Evolutionary conservation across 1,139 yeast species (phyloP).

Genomic region (Pichia sp.): DNA sequence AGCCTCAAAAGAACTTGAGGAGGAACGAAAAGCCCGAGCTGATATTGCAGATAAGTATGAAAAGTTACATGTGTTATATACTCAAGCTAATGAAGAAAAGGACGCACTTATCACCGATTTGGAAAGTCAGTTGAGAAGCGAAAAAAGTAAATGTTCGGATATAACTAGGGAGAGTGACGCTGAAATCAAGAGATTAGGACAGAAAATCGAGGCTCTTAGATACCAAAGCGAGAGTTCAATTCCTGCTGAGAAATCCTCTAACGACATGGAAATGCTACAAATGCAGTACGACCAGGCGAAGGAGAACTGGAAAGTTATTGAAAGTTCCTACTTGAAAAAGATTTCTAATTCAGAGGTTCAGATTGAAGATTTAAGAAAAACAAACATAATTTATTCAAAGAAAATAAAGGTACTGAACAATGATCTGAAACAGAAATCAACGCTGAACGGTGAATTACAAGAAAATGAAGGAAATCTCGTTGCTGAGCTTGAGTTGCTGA

Average conservation of each 20-base stretch:
- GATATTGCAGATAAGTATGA: constrained; percentile 37
- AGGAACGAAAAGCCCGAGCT: constrained; percentile 35
- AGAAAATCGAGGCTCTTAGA: constrained; percentile 43
- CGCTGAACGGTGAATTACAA: constrained; percentile 24
- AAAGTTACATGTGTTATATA: constrained; percentile 41
- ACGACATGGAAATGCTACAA: constrained; percentile 47
- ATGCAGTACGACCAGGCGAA: constrained; percentile 60
- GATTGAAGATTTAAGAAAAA: constrained; percentile 29
- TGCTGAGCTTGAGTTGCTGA: constrained; percentile 12
- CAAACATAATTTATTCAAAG: constrained; percentile 29
- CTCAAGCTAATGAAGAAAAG: constrained; percentile 39
- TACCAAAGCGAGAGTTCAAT: constrained; percentile 27
- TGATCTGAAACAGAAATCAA: constrained; percentile 28
- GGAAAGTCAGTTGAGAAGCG: constrained; percentile 31
- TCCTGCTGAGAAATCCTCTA: constrained; percentile 4
- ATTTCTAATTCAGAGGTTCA: constrained; percentile 32
- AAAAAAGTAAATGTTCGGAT: constrained; percentile 15
- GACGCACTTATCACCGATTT: constrained; percentile 28
- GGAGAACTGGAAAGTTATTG: constrained; percentile 33
- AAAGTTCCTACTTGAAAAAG: constrained; percentile 31
- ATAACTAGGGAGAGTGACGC: constrained; percentile 39
- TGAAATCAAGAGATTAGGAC: constrained; percentile 50
- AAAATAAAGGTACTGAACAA: constrained; percentile 30
- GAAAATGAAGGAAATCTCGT: constrained; percentile 23
- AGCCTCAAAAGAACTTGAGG: constrained; percentile 36